Evolutionary conservation across 768 basidiomycete genomes (phyloP), one percentile per base, ranked within the genome.

Genomic region (Cyathus striatus): DNA sequence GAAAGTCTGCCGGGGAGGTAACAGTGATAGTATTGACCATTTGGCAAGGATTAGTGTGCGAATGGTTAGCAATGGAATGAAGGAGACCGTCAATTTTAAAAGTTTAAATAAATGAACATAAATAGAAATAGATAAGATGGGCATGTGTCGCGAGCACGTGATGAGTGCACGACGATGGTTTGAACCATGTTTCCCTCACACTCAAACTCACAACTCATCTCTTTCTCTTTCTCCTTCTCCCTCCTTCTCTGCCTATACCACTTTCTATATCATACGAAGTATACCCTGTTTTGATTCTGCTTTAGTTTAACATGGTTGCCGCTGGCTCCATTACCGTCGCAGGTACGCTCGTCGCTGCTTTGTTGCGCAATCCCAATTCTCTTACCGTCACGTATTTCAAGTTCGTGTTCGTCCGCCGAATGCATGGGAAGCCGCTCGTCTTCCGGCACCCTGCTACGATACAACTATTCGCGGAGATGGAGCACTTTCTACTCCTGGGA

Each of bases 341-440:
- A 64, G 88, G 89, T 86, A 43, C 42, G 71, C 55, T 21, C 27
- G 41, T 48, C 23, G 47, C 27, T 23, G 39, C 44, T 48, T 50
- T 58, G 41, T 50, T 49, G 44, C 49, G 46, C 25, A 40, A 40
- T 35, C 45, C 37, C 36, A 44, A 46, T 50, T 40, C 45, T 45
- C 23, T 35, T 25, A 37, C 38, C 32, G 33, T 36, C 35, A 13
- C 13, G 35, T 46, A n/a, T 44, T 46, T 37, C 26, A 60, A 94
- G 93, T 96, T 42, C 90, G 94, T 52, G 87, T 94, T 46, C 82
- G 93, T 41, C 93, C 93, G 38, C 89, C 91, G 43, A 86, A 86
- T 40, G 24, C 81, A 33, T 86, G 80, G 77, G 93, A 96, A 65
- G 83, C 86, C 35, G 81, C 83, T 18, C 84, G 90, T 38, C 81